phyloP scores from a whole-genome alignment of 1,284 basidiomycete species.

The Quambalaria eucalypti region DNA sequence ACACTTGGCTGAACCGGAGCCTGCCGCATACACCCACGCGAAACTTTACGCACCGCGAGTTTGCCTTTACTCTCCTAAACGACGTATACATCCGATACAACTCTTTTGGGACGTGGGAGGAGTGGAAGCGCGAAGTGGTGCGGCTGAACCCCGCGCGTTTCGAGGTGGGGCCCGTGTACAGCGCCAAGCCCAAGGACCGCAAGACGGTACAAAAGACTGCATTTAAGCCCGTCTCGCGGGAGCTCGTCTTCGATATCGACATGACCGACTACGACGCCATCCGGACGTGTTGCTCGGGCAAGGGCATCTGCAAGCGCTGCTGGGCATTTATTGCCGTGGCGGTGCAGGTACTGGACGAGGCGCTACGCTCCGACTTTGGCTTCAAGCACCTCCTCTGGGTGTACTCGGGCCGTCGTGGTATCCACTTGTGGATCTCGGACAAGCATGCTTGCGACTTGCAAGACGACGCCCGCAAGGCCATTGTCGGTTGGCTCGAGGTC shows the following conservation, averaged over 20 bases:
- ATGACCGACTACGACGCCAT: slow-evolving; percentile 99
- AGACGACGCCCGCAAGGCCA: slow-evolving; percentile 77
- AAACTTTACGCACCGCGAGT: slow-evolving; percentile 63
- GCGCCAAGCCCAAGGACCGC: slow-evolving; percentile 78
- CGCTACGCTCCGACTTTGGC: slow-evolving; percentile 74
- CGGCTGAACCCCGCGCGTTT: slow-evolving; percentile 57
- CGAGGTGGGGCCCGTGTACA: slow-evolving; percentile 93
- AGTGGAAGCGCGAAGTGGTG: slow-evolving; percentile 72
- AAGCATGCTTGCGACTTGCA: slow-evolving; percentile 74
- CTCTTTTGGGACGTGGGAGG: slow-evolving; percentile 73
- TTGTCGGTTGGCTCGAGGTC: slow-evolving; percentile 80
- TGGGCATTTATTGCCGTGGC: slow-evolving; percentile 92
- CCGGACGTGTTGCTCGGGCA: slow-evolving; percentile 86
- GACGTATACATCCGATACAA: slow-evolving; percentile 90
- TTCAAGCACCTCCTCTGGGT: slow-evolving; percentile 79
- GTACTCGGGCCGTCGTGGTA: slow-evolving; percentile 94
- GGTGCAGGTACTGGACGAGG: slow-evolving; percentile 73
- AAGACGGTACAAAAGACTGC: slow-evolving; percentile 70
- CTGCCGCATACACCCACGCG: slow-evolving; percentile 49
- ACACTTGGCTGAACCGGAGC: slow-evolving; percentile 88
- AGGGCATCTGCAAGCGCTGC: slow-evolving; percentile 83
- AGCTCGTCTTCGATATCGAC: slow-evolving; percentile 98
- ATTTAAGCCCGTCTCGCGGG: slow-evolving; percentile 71
- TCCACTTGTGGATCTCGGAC: slow-evolving; percentile 96
- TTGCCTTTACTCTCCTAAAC: slow-evolving; percentile 85